A percentile compares a stretch with the other conserved stretches of the same genome.
These are phyloP conservation scores for Kitagawia praeruptora DNA, from an alignment of 129 eudicot genomes.

Conservation along the genomic window DNA sequence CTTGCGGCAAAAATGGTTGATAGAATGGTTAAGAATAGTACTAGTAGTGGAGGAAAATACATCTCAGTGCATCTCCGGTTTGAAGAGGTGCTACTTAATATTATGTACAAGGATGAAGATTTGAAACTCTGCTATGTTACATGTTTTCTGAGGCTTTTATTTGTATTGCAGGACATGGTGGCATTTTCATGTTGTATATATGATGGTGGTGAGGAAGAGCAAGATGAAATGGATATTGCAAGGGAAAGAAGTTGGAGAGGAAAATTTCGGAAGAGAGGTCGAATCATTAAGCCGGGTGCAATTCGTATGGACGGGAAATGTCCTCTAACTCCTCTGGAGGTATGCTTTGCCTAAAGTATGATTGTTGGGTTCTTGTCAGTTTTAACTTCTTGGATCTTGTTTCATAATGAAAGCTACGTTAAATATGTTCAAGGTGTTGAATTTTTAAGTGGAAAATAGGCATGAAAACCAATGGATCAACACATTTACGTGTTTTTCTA, in stretches of 20 bases:
- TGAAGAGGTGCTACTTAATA: slow-evolving; percentile 59
- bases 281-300: slow-evolving; percentile 90
- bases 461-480: background rate
- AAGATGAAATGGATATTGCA: slow-evolving; percentile 90
- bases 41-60: slow-evolving; percentile 72
- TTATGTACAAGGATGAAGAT: background rate
- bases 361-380: background rate
- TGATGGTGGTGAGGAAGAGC: slow-evolving; percentile 99
- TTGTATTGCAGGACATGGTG: slow-evolving; percentile 82
- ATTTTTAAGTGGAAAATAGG: background rate
- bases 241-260: slow-evolving; percentile 99
- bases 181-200: slow-evolving; percentile 96
- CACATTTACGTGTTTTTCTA: background rate
- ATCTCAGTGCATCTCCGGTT: slow-evolving; percentile 98
- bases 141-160: slow-evolving; percentile 4
- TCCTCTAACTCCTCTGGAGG: slow-evolving; percentile 97
- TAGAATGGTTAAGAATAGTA: slow-evolving; percentile 71
- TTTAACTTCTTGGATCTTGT: background rate
- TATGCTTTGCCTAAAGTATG: slow-evolving; percentile 17
- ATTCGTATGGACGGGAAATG: slow-evolving; percentile 94
- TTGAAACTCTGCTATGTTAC: background rate
- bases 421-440: background rate
- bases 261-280: slow-evolving; percentile 79
- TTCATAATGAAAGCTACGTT: background rate
- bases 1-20: slow-evolving; percentile 97